Conservation (phyloP, 495 filamentous ascomycete genomes). For the Margaritispora aquatica region DNA sequence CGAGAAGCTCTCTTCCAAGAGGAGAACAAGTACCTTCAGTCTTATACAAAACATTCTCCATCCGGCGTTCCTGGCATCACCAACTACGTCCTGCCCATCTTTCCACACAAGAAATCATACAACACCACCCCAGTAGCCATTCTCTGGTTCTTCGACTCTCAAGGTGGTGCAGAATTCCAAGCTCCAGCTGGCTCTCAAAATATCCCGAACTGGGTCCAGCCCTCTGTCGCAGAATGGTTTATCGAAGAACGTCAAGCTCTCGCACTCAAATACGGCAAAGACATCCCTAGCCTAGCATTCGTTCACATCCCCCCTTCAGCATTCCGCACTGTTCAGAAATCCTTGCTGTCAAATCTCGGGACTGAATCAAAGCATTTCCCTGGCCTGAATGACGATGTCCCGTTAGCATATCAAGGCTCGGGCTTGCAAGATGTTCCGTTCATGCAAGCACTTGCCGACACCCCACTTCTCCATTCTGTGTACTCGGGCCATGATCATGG, state of each 20-base stretch:
- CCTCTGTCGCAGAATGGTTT: conserved; percentile 57
- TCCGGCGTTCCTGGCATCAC: conserved; percentile 48
- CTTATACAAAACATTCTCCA: conserved; percentile 47
- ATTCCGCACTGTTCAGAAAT: conserved; percentile 45
- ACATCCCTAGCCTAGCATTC: conserved; percentile 61
- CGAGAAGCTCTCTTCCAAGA: conserved; percentile 44
- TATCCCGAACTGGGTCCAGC: conserved; percentile 40
- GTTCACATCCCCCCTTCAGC: conserved; percentile 65
- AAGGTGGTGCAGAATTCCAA: conserved; percentile 53
- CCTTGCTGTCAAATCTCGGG: conserved; percentile 9
- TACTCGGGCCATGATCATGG: conserved; percentile 70
- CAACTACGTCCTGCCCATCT: conserved; percentile 62
- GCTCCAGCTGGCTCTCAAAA: conserved; percentile 14
- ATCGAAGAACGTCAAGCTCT: conserved; percentile 38
- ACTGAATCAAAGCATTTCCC: conserved; percentile 39
- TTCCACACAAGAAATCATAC: conserved; percentile 26
- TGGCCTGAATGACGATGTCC: conserved; percentile 59
- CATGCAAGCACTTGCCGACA: conserved; percentile 54
- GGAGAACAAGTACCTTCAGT: conserved; percentile 46
- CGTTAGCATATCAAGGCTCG: conserved; percentile 49
- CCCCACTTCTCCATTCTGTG: conserved; percentile 51
- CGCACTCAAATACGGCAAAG: conserved; percentile 28
- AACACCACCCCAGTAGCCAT: conserved; percentile 39
- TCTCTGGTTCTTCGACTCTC: conserved; percentile 73
- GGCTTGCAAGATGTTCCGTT: conserved; percentile 57